Evolutionary conservation across 148 eudicot genomes (phyloP), one percentile per base, ranked within the genome.

Genomic region (Rhododendron griersonianum): DNA sequence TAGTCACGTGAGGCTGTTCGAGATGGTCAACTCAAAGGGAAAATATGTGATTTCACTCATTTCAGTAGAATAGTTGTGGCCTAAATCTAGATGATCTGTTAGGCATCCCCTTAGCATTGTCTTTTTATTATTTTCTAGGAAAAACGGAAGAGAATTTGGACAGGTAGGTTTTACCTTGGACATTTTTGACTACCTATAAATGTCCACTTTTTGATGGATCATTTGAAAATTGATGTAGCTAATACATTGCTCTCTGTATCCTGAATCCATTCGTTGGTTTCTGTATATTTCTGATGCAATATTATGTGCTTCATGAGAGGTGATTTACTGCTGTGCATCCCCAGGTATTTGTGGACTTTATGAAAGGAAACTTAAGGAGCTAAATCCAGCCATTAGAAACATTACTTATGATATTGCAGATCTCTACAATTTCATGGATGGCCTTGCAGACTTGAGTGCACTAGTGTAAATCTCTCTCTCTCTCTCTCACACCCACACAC

Each of bases 401-500:
- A 89, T 97, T 74, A 92, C 91, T 84, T 97, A 97, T 86, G 98
- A 97, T 87, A 93, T 95, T 82, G 92, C 92, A 28, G 99, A 95
- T 92, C 92, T 97, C 45, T 97, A 95, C 90, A 97, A 97, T 82
- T 97, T 95, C 87, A 93, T 97, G 76, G 99, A 97, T 85, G 98
- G 99, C 86, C 95, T 97, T 59, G 90, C 92, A 15, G 99, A 97
- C 91, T 76, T 97, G 98, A 98, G 99, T 90, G 98, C 98, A 51
- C 87, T 95, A 88, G 96, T 98, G 99, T 98, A 92, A 55, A 86
- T 88, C 83, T 84, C 87, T 88, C 88, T 85, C 76, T 82, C 37
- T 57, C 82, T 63, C 77, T 75, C 75, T 1, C 37, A 2, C 74
- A 1, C 35, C 0, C 74, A 1, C 74, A 1, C 28, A 0, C 11